Conservation (phyloP, 2,329 filamentous ascomycete species). For the Pestalotiopsis sp. region DNA sequence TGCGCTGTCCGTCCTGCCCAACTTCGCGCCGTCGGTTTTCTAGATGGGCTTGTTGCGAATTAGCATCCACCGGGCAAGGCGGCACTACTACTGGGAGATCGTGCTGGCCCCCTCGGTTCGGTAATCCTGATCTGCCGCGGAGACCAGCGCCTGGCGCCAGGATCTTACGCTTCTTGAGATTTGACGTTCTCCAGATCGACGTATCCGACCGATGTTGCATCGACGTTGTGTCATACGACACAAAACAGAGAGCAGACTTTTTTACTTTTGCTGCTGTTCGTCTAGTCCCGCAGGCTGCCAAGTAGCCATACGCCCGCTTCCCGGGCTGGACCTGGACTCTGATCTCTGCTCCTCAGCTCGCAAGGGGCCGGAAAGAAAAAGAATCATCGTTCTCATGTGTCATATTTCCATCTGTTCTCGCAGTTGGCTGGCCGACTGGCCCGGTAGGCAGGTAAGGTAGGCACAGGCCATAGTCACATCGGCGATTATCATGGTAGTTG, state of each 20-base stretch:
- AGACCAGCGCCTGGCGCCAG: constrained; percentile 21
- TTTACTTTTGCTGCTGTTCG: background rate
- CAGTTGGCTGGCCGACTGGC: constrained; percentile 1
- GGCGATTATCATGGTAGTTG: background rate
- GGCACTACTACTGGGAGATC: background rate
- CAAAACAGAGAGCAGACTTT: background rate
- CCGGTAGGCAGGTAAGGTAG: background rate
- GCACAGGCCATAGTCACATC: background rate
- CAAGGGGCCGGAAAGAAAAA: background rate
- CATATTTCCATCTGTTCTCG: constrained; percentile 8
- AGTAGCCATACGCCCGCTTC: background rate
- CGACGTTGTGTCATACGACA: constrained; percentile 31
- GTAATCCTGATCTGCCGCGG: constrained; percentile 14
- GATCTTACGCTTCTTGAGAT: constrained; percentile 25
- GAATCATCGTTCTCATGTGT: background rate
- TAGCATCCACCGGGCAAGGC: background rate
- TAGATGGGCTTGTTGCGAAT: background rate
- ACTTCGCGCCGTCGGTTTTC: background rate
- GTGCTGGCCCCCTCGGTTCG: background rate
- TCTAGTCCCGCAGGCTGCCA: background rate
- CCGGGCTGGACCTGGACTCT: background rate
- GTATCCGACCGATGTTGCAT: constrained; percentile 29
- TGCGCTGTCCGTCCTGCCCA: background rate
- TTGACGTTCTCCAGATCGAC: constrained; percentile 34
- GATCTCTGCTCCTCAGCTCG: background rate